These are phyloP conservation scores for Aspergillus mulundensis DNA, from an alignment of 495 filamentous ascomycete species.

Conservation along the genomic window DNA sequence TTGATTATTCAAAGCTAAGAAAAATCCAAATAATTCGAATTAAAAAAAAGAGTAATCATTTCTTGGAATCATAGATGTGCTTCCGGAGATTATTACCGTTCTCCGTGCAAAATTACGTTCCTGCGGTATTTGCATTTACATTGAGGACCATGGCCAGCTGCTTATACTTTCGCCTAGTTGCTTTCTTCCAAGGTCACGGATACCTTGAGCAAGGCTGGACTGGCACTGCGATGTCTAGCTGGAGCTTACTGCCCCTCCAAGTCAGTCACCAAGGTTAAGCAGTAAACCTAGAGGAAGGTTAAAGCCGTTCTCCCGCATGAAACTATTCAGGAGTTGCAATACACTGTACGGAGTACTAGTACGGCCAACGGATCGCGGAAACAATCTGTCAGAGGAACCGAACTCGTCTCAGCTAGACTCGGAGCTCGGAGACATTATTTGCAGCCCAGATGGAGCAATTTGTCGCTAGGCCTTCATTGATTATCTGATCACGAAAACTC, in stretches of 20 bases:
- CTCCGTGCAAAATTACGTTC: not conserved
- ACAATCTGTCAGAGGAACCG: constrained; percentile 1
- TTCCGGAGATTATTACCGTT: constrained; percentile 11
- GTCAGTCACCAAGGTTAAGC: not conserved
- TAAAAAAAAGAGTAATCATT: constrained; percentile 10
- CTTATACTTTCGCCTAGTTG: not conserved
- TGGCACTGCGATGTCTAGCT: not conserved
- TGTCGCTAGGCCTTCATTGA: constrained; percentile 4
- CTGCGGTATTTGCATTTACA: not conserved
- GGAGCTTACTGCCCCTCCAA: not conserved
- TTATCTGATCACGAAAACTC: constrained; percentile 8
- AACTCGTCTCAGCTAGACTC: constrained; percentile 13
- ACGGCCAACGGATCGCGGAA: constrained; percentile 15
- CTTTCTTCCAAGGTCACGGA: not conserved
- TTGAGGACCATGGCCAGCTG: not conserved
- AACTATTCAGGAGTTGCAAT: not conserved
- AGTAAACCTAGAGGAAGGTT: not conserved
- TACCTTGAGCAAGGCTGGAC: not conserved
- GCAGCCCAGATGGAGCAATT: constrained; percentile 15
- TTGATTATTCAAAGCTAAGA: constrained; percentile 10
- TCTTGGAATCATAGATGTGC: constrained; percentile 2
- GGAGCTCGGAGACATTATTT: constrained; percentile 21
- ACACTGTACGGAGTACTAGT: constrained; percentile 2
- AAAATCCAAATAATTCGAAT: constrained; percentile 14
- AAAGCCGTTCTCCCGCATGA: not conserved